Evolutionary conservation across 176 grass and related monocot species (phyloP).

Genomic region (Lolium multiflorum): DNA sequence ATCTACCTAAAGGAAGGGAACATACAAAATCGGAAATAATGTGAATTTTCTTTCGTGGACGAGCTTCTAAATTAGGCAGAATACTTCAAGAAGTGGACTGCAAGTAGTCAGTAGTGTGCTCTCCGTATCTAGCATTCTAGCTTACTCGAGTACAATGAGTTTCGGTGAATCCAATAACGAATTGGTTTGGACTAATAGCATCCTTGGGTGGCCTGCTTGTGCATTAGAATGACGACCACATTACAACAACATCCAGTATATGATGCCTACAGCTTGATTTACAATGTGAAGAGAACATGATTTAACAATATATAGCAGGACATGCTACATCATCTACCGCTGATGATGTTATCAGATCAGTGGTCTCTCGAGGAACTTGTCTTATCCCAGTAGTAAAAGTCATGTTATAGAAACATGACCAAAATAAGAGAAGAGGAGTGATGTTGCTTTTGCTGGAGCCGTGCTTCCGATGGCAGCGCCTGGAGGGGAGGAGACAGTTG

Average conservation of each 20-base stretch:
- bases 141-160: no score
- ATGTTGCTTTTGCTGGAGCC: not conserved
- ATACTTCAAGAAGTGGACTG: not conserved
- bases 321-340: not conserved
- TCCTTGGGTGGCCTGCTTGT: not conserved
- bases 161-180: no score
- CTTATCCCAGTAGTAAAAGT: not conserved
- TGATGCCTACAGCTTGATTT: not conserved
- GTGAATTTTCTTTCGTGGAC: not conserved
- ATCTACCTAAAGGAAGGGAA: not conserved
- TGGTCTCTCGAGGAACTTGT: not conserved
- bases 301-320: not conserved
- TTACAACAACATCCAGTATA: no score
- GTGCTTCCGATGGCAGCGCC: not conserved
- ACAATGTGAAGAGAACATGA: not conserved
- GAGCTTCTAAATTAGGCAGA: not conserved
- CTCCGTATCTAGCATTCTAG: no score
- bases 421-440: not conserved
- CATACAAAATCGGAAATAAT: not conserved
- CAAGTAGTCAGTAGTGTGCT: not conserved
- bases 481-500: not conserved
- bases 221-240: no score
- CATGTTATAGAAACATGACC: not conserved
- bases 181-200: not conserved
- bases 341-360: not conserved